Base-by-base conservation (phyloP, 139 green algal species). In the Micractinium sp. region DNA sequence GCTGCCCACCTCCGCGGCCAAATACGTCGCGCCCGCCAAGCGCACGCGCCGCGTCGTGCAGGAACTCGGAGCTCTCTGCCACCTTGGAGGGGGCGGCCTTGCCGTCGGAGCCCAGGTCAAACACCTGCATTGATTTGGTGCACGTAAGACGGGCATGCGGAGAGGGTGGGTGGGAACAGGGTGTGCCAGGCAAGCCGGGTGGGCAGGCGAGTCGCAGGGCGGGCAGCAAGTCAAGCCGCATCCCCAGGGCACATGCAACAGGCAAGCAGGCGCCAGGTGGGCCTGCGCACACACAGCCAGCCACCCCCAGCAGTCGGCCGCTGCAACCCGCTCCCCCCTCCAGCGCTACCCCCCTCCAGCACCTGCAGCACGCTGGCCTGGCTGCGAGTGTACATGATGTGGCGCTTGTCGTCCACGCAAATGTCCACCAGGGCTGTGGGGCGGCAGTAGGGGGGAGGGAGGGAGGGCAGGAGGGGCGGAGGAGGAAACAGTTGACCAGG, bases 351-450 rank as follows among this genome's bases (percentile, higher is more conserved):
- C 75, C 77, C 76, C 27, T 25, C 75, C n/a, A 23, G 27, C 74
- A 95, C 95, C 92, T 93, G 89, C 38, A 99, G 93, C 71, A 87
- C 91, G 15, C 90, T 95, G 60, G 89, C 87, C 81, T 95, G 87
- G 14, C 90, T 95, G 39, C 97, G 93, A 5, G 95, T 93, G 93
- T 99, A 99, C 69, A 99, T 91, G 74, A 97, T 95, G 88, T 95
- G 83, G 3, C 97, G 93, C 73, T 97, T 90, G 41, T 96, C 88
- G 87, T 99, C 97, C 4, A 98, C 74, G 27, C 90, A 88, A 36
- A 99, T 88, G 84, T 96, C 91, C 88, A 96, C 93, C 3, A 99
- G 88, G 19, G 96, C 75, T 79, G 80, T 5, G 47, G 47, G 47
- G 47, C 47, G 9, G 47, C 47, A 56, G 47, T 56, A 9, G 5